A percentile compares a stretch with the other conserved stretches of the same genome.
Conservation (phyloP, 495 filamentous ascomycete species). For the Aspergillus ellipticus region DNA sequence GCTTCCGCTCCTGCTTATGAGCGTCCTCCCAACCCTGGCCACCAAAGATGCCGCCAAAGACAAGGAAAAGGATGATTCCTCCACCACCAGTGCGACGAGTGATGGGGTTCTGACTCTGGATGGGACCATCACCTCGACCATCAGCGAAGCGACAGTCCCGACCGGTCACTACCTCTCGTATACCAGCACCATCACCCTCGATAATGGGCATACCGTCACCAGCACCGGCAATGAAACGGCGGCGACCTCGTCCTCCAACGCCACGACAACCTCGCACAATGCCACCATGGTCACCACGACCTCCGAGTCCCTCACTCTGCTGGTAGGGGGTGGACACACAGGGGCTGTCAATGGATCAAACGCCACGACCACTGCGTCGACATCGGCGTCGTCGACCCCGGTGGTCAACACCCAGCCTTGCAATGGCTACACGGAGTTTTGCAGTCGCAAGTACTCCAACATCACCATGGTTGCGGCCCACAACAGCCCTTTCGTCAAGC, state of each 20-base stretch:
- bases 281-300: constrained; percentile 20
- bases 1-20: constrained; percentile 15
- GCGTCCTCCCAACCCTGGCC: constrained; percentile 1
- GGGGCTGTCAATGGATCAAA: constrained; percentile 44
- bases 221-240: constrained; percentile 20
- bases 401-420: constrained; percentile 74
- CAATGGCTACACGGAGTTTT: constrained; percentile 85
- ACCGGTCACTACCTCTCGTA: constrained; percentile 39
- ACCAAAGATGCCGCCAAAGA: constrained; percentile 15
- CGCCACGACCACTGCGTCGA: constrained; percentile 33
- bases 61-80: too few relatives aligned
- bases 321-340: constrained; percentile 36
- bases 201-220: constrained; percentile 25
- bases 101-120: constrained; percentile 22
- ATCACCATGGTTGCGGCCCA: constrained; percentile 84
- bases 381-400: constrained; percentile 39
- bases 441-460: constrained; percentile 76
- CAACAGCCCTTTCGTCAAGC: constrained; percentile 75
- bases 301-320: constrained; percentile 33
- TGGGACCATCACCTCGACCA: constrained; percentile 15
- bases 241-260: constrained; percentile 16
- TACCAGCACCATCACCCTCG: constrained; percentile 7
- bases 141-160: constrained; percentile 21
- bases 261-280: constrained; percentile 30
- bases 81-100: constrained; percentile 11